phyloP scores from a whole-genome alignment of 140 eudicot genomes.

The Senecio squalidus region DNA sequence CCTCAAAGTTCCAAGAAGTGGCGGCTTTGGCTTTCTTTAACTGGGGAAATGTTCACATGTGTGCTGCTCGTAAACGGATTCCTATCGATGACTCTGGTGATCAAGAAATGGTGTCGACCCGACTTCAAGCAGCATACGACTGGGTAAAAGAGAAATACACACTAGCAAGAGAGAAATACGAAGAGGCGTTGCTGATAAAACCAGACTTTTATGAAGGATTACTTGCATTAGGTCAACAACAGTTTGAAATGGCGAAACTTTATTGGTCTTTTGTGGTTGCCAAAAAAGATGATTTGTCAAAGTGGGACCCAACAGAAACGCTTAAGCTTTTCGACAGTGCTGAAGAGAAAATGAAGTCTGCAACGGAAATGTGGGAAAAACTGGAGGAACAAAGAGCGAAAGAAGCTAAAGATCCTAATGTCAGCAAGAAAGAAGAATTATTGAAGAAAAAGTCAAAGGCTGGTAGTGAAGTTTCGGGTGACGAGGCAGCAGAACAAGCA shows the following conservation, averaged over 20 bases:
- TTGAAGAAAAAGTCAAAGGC: constrained; percentile 56
- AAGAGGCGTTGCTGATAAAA: constrained; percentile 65
- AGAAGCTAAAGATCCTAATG: constrained; percentile 64
- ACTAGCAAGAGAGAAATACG: constrained; percentile 75
- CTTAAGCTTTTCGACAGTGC: constrained; percentile 77
- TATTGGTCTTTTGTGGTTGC: constrained; percentile 94
- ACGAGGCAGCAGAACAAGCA: constrained; percentile 90
- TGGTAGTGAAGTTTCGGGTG: constrained; percentile 51
- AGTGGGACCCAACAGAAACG: constrained; percentile 85
- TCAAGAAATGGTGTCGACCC: constrained; percentile 48
- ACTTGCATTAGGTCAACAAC: constrained; percentile 89
- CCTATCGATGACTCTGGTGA: constrained; percentile 67
- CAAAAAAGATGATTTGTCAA: constrained; percentile 71
- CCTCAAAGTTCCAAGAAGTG: constrained; percentile 85
- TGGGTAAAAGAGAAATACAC: constrained; percentile 83
- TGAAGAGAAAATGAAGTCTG: constrained; percentile 87
- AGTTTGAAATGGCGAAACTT: constrained; percentile 96
- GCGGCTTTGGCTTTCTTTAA: constrained; percentile 91
- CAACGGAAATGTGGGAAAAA: constrained; percentile 95
- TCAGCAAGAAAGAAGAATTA: constrained; percentile 65
- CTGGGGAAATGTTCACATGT: constrained; percentile 98
- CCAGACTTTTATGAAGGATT: constrained; percentile 94
- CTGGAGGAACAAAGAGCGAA: constrained; percentile 88
- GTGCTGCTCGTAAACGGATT: constrained; percentile 82
- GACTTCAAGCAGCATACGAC: constrained; percentile 75